These are phyloP conservation scores for Pecoramyces ruminantium DNA, from an alignment of 192 early-diverging fungal genomes.

Conservation along the genomic window DNA sequence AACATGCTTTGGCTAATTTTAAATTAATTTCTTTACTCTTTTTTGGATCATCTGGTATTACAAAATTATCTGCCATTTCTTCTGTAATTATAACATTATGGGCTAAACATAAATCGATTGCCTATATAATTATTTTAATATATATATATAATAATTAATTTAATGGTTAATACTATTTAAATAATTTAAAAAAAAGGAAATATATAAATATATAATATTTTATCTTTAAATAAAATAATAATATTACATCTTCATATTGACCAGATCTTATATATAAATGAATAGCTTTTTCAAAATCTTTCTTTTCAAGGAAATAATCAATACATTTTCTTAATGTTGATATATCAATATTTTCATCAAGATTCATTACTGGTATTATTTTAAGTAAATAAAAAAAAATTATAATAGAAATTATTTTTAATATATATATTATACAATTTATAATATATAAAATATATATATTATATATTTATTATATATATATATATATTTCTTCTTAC, in stretches of 20 bases:
- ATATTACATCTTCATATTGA: neutral
- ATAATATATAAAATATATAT: too few species aligned
- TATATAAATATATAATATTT: too few species aligned
- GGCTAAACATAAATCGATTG: constrained; percentile 12
- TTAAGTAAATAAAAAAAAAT: neutral
- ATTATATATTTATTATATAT: neutral
- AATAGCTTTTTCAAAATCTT: neutral
- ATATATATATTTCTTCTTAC: neutral
- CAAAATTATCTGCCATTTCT: constrained; percentile 16
- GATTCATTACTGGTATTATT: neutral
- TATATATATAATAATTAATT: too few species aligned
- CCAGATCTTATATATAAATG: neutral
- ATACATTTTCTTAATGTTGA: neutral
- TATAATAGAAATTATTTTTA: too few species aligned
- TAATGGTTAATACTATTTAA: too few species aligned
- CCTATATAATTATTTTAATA: neutral
- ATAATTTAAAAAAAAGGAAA: too few species aligned
- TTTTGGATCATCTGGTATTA: constrained; percentile 1
- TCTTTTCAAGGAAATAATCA: neutral
- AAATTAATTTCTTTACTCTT: constrained; percentile 5
- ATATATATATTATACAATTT: too few species aligned
- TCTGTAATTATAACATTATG: constrained; percentile 23
- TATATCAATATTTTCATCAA: neutral
- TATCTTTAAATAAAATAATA: too few species aligned
- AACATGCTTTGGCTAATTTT: constrained; percentile 17